Evolutionary conservation across 345 rosid genomes (phyloP).

Genomic region (Ceriops decandra): DNA sequence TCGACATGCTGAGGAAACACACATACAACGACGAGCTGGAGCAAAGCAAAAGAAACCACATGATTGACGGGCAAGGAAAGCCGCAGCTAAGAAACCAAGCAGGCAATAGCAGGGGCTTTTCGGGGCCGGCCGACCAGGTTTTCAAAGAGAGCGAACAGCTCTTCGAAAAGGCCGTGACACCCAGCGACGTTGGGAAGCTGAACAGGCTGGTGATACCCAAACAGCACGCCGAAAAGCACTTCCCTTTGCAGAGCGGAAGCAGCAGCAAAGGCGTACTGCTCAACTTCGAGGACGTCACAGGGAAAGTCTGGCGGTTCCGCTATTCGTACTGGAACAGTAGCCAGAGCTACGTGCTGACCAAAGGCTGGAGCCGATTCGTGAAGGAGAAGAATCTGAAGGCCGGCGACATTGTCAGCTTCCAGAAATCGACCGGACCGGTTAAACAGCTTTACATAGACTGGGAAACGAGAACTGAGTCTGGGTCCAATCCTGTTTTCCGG

Average conservation of each 20-base stretch:
- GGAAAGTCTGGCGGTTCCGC: constrained; percentile 87
- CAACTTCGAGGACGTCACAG: constrained; percentile 62
- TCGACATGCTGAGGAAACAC: constrained; percentile 87
- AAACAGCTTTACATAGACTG: constrained; percentile 62
- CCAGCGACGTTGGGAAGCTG: constrained; percentile 92
- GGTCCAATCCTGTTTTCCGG: constrained; percentile 8
- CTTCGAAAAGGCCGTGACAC: constrained; percentile 84
- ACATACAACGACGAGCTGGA: constrained; percentile 70
- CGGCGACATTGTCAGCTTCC: constrained; percentile 77
- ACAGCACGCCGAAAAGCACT: constrained; percentile 66
- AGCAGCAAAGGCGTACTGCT: constrained; percentile 54
- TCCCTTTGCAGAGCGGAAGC: constrained; percentile 17
- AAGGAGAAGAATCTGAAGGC: constrained; percentile 75
- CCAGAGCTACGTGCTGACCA: constrained; percentile 88
- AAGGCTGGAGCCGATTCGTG: constrained; percentile 94
- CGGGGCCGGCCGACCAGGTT: background rate
- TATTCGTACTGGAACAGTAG: constrained; percentile 98
- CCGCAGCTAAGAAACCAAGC: background rate
- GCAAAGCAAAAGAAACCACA: constrained; percentile 52
- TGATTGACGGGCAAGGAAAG: constrained; percentile 5
- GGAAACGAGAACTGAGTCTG: constrained; percentile 33
- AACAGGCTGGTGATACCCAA: constrained; percentile 93
- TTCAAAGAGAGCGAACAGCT: constrained; percentile 53
- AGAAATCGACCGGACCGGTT: constrained; percentile 69
- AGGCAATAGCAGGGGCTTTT: background rate